phyloP scores from a whole-genome alignment of 2,329 filamentous ascomycete species.

The Aureobasidium melanogenum region DNA sequence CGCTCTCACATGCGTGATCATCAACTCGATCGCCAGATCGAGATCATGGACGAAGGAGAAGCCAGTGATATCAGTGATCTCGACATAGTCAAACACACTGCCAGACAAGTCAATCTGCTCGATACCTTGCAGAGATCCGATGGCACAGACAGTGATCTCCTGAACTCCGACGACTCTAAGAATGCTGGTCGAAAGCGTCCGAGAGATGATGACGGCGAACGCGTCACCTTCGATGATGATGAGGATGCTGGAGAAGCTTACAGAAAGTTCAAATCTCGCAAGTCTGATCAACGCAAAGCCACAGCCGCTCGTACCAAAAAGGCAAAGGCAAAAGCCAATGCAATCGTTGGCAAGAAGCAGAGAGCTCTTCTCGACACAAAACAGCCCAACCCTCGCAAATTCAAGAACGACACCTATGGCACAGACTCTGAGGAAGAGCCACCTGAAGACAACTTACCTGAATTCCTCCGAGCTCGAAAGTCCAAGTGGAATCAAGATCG shows the following conservation, averaged over 20 bases:
- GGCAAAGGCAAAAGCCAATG: constrained; percentile 32
- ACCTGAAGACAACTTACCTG: constrained; percentile 55
- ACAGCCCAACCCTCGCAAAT: not conserved
- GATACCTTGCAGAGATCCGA: not conserved
- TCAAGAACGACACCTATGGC: constrained; percentile 21
- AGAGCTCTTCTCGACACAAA: constrained; percentile 14
- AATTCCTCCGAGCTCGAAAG: constrained; percentile 63
- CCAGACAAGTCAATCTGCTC: constrained; percentile 1
- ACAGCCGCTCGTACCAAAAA: constrained; percentile 40
- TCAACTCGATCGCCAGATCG: not conserved
- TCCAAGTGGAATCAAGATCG: constrained; percentile 57
- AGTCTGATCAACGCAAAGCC: constrained; percentile 45
- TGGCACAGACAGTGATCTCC: not conserved
- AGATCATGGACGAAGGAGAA: constrained; percentile 3
- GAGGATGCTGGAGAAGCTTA: constrained; percentile 50
- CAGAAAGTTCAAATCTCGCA: constrained; percentile 54
- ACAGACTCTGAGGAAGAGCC: constrained; percentile 41
- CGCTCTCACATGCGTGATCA: constrained; percentile 1
- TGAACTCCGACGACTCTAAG: not conserved
- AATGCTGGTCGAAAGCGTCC: not conserved
- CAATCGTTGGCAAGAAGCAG: constrained; percentile 29
- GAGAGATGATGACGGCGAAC: not conserved
- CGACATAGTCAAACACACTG: constrained; percentile 9
- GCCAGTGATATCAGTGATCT: not conserved
- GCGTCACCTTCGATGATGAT: constrained; percentile 32